A percentile compares a stretch with the other conserved stretches of the same genome.
Evolutionary conservation across 2,329 filamentous ascomycete genomes (phyloP).

Genomic region (Aspergillus sp.): DNA sequence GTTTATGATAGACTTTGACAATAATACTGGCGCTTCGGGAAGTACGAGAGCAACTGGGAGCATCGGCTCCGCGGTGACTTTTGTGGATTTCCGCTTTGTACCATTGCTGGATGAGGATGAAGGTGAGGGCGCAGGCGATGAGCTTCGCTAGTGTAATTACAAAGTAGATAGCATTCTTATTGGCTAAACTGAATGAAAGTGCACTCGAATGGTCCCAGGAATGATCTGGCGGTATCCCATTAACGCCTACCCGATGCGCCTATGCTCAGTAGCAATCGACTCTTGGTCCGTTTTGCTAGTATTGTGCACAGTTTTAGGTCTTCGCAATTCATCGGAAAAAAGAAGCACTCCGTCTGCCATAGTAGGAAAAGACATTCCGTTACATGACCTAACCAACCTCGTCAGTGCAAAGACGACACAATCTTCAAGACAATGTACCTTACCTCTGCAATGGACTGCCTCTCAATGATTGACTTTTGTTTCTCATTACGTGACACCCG

Average conservation of each 20-base stretch:
- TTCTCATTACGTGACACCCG: constrained; percentile 77
- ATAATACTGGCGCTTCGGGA: constrained; percentile 38
- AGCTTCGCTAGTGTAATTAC: neutral
- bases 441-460: constrained; percentile 55
- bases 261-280: no score
- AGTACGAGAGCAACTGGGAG: constrained; percentile 19
- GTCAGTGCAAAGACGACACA: neutral
- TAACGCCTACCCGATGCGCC: neutral
- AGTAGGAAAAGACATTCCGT: neutral
- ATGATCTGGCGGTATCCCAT: neutral
- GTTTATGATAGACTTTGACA: constrained; percentile 90
- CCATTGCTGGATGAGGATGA: constrained; percentile 44
- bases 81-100: constrained; percentile 50
- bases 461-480: constrained; percentile 84
- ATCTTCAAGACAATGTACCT: constrained; percentile 11
- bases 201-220: neutral
- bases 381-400: constrained; percentile 13
- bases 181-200: neutral
- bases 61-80: constrained; percentile 36
- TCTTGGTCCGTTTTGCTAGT: no score
- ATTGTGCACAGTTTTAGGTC: no score
- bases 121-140: constrained; percentile 15
- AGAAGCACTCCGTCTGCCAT: no score
- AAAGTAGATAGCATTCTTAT: constrained; percentile 4
- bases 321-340: no score